phyloP scores from a whole-genome alignment of 2,329 filamentous ascomycete genomes.

The Blastomyces percursus region DNA sequence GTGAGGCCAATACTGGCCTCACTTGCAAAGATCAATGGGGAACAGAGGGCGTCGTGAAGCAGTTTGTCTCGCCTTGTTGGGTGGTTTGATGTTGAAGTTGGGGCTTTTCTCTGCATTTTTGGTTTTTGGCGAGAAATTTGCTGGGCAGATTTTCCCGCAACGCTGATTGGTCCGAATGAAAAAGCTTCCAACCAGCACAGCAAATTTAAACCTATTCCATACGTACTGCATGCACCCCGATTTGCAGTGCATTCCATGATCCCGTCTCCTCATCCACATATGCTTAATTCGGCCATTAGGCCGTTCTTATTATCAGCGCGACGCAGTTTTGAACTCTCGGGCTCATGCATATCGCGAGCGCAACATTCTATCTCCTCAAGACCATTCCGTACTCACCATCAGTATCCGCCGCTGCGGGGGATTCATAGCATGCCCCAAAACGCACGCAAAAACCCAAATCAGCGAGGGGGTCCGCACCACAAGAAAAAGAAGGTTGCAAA shows the following conservation, averaged over 20 bases:
- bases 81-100: not conserved
- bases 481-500: constrained; percentile 38
- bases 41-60: constrained; percentile 6
- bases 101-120: not conserved
- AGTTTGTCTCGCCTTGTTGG: not conserved
- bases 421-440: constrained; percentile 19
- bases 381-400: constrained; percentile 3
- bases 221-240: not conserved
- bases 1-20: constrained; percentile 16
- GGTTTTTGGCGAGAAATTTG: not conserved
- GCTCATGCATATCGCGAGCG: constrained; percentile 11
- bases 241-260: not conserved
- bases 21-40: constrained; percentile 11
- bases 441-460: constrained; percentile 18
- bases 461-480: constrained; percentile 3
- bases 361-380: constrained; percentile 12
- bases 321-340: not conserved
- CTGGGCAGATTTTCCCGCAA: not conserved
- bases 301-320: not conserved
- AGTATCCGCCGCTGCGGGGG: not conserved
- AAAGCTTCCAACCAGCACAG: not conserved
- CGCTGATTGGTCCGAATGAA: not conserved
- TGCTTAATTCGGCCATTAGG: not conserved
- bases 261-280: not conserved
- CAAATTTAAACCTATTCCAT: not conserved